Conservation (phyloP, 2,329 filamentous ascomycete genomes). For the Pseudofabraea citricarpa region DNA sequence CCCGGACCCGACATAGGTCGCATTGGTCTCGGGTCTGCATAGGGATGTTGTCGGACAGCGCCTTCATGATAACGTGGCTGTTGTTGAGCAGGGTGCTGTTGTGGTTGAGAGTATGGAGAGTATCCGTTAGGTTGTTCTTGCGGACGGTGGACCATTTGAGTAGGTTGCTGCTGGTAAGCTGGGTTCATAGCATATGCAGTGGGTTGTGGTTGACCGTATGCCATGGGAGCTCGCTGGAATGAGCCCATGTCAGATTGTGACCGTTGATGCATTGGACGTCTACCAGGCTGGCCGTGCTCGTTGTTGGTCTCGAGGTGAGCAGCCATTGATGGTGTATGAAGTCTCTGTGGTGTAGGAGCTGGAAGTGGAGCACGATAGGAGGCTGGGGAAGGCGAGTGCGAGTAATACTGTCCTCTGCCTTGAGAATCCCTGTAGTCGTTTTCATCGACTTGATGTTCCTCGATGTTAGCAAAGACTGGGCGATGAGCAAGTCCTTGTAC, state of each 20-base stretch:
- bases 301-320: slow-evolving; percentile 17
- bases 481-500: slow-evolving; percentile 12
- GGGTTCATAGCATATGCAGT: neutral
- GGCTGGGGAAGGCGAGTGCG: slow-evolving; percentile 3
- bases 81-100: slow-evolving; percentile 1
- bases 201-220: slow-evolving; percentile 2
- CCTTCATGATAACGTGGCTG: neutral
- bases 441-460: slow-evolving; percentile 16
- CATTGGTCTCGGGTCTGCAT: neutral
- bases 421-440: slow-evolving; percentile 4
- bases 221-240: slow-evolving; percentile 7
- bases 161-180: neutral
- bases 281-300: slow-evolving; percentile 1
- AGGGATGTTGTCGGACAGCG: neutral
- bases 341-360: slow-evolving; percentile 20
- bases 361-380: slow-evolving; percentile 16
- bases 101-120: slow-evolving; percentile 1
- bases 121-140: slow-evolving; percentile 1
- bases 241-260: slow-evolving; percentile 24
- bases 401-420: slow-evolving; percentile 4
- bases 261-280: slow-evolving; percentile 19
- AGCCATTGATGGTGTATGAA: slow-evolving; percentile 15
- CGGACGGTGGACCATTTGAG: neutral
- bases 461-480: slow-evolving; percentile 16
- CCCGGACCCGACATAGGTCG: neutral